phyloP scores from a whole-genome alignment of 352 stramenopile genomes.

The Phytopythium chamaehyphon region DNA sequence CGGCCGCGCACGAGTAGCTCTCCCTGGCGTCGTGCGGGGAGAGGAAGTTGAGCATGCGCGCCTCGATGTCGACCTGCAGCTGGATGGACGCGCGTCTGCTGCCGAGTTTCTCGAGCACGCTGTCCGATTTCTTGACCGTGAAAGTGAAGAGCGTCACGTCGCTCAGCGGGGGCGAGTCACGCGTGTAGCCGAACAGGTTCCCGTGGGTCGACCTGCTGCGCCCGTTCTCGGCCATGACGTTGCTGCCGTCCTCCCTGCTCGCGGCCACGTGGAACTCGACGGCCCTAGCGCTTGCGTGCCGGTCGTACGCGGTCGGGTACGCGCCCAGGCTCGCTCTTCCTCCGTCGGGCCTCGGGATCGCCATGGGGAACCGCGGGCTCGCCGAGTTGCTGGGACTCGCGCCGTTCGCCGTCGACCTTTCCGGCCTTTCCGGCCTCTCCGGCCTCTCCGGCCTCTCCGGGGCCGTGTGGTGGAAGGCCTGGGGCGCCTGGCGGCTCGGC shows the following conservation, averaged over 20 bases:
- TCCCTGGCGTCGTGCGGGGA: slow-evolving; percentile 72
- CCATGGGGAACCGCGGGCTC: slow-evolving; percentile 52
- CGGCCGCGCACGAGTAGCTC: slow-evolving; percentile 75
- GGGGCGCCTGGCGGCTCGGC: no score
- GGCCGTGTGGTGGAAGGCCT: slow-evolving; percentile 12
- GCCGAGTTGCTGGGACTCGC: no score
- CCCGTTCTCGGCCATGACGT: slow-evolving; percentile 61
- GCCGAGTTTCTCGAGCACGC: slow-evolving; percentile 73
- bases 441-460: slow-evolving; percentile 4
- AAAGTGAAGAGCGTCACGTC: slow-evolving; percentile 85
- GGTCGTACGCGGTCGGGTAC: slow-evolving; percentile 29
- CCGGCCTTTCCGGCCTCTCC: no score
- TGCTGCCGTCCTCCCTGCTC: slow-evolving; percentile 17
- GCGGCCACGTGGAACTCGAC: slow-evolving; percentile 24
- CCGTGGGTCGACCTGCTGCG: slow-evolving; percentile 55
- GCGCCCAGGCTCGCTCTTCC: slow-evolving; percentile 40
- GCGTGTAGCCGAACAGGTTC: slow-evolving; percentile 74
- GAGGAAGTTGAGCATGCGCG: slow-evolving; percentile 81
- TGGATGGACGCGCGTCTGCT: slow-evolving; percentile 83
- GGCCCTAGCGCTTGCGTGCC: slow-evolving; percentile 23
- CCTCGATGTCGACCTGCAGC: slow-evolving; percentile 78
- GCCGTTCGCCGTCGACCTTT: slow-evolving; percentile 2
- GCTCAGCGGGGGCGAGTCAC: slow-evolving; percentile 35
- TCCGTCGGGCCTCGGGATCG: slow-evolving; percentile 47
- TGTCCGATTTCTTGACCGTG: slow-evolving; percentile 85